Evolutionary conservation across 2,329 filamentous ascomycete species (phyloP).

Genomic region (Fusarium brevicatenulatum): DNA sequence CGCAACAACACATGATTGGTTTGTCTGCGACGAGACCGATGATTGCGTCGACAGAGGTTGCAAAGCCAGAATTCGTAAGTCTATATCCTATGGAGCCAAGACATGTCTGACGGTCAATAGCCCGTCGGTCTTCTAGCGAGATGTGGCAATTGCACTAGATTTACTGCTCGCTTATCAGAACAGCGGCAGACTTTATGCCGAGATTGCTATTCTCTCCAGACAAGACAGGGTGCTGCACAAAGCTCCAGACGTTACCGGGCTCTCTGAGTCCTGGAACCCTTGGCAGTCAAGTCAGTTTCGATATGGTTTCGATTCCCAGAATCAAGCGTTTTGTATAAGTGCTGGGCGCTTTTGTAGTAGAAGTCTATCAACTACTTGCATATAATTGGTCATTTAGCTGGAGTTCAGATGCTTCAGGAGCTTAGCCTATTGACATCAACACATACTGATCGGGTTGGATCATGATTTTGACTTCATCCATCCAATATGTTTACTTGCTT

Average conservation of each 20-base stretch:
- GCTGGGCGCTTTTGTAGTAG: neutral
- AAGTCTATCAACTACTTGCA: neutral
- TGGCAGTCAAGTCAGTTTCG: rapidly evolving
- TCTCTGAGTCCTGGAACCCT: neutral
- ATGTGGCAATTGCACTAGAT: neutral
- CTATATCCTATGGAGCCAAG: no score
- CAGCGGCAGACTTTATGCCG: neutral
- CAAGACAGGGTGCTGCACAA: neutral
- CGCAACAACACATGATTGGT: neutral
- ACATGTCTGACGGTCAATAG: neutral
- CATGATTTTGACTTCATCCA: neutral
- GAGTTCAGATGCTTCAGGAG: no score
- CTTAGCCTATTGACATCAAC: no score
- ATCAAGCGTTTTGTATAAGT: neutral
- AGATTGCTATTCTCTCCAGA: neutral
- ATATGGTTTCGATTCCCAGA: neutral
- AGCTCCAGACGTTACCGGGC: neutral
- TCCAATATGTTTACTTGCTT: rapidly evolving
- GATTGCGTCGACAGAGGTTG: neutral
- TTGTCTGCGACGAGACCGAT: neutral
- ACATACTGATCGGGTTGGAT: no score
- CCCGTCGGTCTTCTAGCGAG: neutral
- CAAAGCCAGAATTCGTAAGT: neutral
- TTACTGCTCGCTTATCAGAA: neutral
- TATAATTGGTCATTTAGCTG: neutral